Percentiles rank a stretch among this genome's conserved stretches.
Evolutionary conservation across 805 yeast species (phyloP).

Genomic region (Wickerhamiella cacticola): DNA sequence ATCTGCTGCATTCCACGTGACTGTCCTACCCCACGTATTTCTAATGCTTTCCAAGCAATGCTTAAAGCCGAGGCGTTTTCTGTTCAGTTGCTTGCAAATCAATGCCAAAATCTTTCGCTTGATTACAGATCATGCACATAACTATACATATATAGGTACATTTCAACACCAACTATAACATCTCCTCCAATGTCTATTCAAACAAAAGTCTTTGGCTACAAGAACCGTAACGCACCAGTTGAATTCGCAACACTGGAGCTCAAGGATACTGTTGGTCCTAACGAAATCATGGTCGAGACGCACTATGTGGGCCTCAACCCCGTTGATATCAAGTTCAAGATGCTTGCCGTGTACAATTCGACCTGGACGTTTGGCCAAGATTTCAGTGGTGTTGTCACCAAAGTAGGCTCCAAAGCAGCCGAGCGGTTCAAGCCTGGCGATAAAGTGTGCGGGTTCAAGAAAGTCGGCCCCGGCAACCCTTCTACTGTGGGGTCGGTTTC

Average conservation of each 20-base stretch:
- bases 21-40: too few relatives aligned
- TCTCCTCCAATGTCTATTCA: constrained; percentile 1
- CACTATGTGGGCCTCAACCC: constrained; percentile 53
- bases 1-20: too few relatives aligned
- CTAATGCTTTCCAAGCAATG: too few relatives aligned
- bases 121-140: too few relatives aligned
- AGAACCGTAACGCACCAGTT: constrained; percentile 7
- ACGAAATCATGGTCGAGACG: constrained; percentile 46
- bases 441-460: constrained; percentile 43
- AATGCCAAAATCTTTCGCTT: too few relatives aligned
- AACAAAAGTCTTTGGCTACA: constrained; percentile 6
- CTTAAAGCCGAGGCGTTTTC: too few relatives aligned
- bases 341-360: constrained; percentile 9
- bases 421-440: constrained; percentile 42
- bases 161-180: too few relatives aligned
- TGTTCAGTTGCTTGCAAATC: too few relatives aligned
- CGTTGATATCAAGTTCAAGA: constrained; percentile 43
- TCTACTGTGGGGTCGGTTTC: background rate
- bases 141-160: too few relatives aligned
- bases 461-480: background rate
- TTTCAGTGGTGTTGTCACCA: constrained; percentile 47
- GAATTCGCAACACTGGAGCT: background rate
- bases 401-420: constrained; percentile 40
- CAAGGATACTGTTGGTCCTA: constrained; percentile 26
- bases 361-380: constrained; percentile 44